Conservation (phyloP, 352 stramenopile genomes). For the Phytophthora lateralis region DNA sequence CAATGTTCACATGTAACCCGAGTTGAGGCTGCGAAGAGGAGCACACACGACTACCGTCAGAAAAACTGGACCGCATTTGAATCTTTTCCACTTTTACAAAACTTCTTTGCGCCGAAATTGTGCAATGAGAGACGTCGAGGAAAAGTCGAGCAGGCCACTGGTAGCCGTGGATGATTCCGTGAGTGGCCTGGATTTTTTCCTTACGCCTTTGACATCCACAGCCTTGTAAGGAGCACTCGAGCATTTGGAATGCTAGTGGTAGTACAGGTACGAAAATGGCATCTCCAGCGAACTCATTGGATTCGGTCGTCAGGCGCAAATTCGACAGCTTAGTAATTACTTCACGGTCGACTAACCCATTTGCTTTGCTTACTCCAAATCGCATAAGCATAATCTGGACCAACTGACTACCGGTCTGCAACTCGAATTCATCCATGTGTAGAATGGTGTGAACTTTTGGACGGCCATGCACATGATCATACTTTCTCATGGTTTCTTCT, state of each 20-base stretch:
- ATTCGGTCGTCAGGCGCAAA: constrained; percentile 63
- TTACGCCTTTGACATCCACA: constrained; percentile 46
- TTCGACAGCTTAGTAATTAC: constrained; percentile 40
- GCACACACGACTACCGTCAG: constrained; percentile 51
- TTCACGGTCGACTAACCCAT: constrained; percentile 16
- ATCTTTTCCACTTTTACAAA: constrained; percentile 46
- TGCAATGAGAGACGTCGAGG: constrained; percentile 41
- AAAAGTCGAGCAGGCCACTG: constrained; percentile 39
- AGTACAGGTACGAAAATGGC: constrained; percentile 69
- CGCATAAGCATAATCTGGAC: constrained; percentile 42
- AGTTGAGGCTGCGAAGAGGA: constrained; percentile 51
- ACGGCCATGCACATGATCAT: neutral
- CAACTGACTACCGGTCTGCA: constrained; percentile 47
- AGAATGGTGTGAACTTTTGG: constrained; percentile 46
- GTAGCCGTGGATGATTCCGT: neutral
- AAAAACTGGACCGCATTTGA: constrained; percentile 56
- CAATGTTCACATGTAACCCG: constrained; percentile 45
- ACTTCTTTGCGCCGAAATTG: constrained; percentile 36
- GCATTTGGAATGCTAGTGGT: constrained; percentile 72
- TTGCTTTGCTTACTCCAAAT: constrained; percentile 17
- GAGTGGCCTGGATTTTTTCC: neutral
- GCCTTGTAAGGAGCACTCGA: constrained; percentile 66
- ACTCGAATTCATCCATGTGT: constrained; percentile 55
- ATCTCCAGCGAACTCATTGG: constrained; percentile 65
- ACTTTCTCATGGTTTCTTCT: neutral